A percentile compares a stretch with the other conserved stretches of the same genome.
Evolutionary conservation across 192 early-diverging fungal genomes (phyloP).

Genomic region (Mycoemilia scoparia): DNA sequence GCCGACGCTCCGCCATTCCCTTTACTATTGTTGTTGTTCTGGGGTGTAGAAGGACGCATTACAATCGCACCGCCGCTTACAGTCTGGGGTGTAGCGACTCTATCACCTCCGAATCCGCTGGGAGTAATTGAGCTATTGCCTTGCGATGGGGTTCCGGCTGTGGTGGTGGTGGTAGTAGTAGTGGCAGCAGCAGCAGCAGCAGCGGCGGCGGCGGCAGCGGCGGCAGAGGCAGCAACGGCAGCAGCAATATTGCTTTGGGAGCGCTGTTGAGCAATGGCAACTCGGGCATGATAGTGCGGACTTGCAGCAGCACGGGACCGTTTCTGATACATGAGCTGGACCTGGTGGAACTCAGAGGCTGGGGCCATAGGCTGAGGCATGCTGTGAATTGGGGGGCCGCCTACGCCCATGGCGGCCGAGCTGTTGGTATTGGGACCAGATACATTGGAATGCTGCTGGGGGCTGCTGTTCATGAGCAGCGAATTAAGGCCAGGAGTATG

Average conservation of each 20-base stretch:
- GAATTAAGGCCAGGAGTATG: too few relatives aligned
- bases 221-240: too few relatives aligned
- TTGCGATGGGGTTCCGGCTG: constrained; percentile 24
- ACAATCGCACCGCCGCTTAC: too few relatives aligned
- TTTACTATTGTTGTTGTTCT: constrained; percentile 5
- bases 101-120: constrained; percentile 17
- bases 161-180: constrained; percentile 29
- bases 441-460: too few relatives aligned
- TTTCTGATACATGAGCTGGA: constrained; percentile 52
- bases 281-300: constrained; percentile 78
- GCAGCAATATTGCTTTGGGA: constrained; percentile 20
- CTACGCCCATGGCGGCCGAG: constrained; percentile 11
- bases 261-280: constrained; percentile 65
- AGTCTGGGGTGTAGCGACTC: constrained; percentile 18
- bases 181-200: constrained; percentile 37
- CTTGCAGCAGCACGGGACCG: constrained; percentile 55
- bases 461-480: too few relatives aligned
- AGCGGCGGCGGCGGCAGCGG: constrained; percentile 27
- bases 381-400: constrained; percentile 24
- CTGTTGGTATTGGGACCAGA: too few relatives aligned
- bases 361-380: constrained; percentile 30
- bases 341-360: constrained; percentile 46
- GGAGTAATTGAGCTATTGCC: constrained; percentile 27
- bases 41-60: constrained; percentile 22
- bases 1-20: constrained; percentile 5